Evolutionary conservation across 1,139 yeast species (phyloP), one percentile per base, ranked within the genome.

Genomic region (Torulaspora globosa): DNA sequence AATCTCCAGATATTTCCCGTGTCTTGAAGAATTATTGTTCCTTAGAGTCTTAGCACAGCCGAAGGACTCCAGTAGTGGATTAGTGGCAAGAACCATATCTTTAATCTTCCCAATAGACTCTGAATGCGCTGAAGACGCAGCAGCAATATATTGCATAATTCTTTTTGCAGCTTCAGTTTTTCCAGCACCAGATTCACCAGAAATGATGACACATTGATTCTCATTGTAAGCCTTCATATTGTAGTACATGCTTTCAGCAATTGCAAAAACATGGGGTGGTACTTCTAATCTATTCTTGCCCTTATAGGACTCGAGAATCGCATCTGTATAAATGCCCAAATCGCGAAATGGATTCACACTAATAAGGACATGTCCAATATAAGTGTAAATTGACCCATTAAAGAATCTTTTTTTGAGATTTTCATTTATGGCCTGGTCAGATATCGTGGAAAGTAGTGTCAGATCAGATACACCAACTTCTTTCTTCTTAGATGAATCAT

Each of bases 141-240:
- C 82, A 37, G 98, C 96, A 58, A 94, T 86, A 65, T 94, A 94
- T 67, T 94, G 97, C 98, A 94, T 94, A 69, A 92, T 92, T 63
- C 95, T 83, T 70, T 92, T 92, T 33, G 98, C 98, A 15, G 98
- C 97, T 69, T 92, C 98, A 5, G 98, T 92, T 67, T 92, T 92
- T 43, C 99, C 99, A 2, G 99, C 98, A 51, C 99, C 99, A 1
- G 97, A 88, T 67, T 94, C 99, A 44, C 99, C 99, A 5, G 97
- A 88, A 56, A 94, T 94, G 60, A 94, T 94, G 34, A 94, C 98
- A 76, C 98, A 92, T 67, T 94, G 98, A 65, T 83, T 89, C 60
- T 94, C 98, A 47, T 86, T 81, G 68, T 94, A 94, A 0, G 95
- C 84, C 69, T 90, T 90, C 81, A 94, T 78, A 66, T 90, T 87